Evolutionary conservation across 345 rosid species (phyloP), one percentile per base, ranked within the genome.

Genomic region (Lepidium didymum): DNA sequence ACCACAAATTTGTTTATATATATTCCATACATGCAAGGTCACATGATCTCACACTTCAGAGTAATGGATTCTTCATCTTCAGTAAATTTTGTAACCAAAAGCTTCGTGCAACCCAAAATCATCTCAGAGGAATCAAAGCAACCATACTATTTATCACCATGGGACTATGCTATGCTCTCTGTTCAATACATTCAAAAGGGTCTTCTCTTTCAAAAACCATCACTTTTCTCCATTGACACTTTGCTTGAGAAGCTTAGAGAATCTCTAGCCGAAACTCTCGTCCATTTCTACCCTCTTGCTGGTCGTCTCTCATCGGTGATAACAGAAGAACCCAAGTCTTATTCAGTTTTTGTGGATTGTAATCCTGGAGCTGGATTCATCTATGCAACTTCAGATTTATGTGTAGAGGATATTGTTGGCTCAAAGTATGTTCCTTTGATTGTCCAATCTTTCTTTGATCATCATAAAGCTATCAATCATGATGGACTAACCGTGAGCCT

Each of bases 151-250:
- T 53, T 92, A 67, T 57, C 85, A 0, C 80, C 90, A 44, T 89
- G 90, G 96, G 98, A 88, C 77, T 84, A 84, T 5, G 72, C 67
- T 6, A 81, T 92, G 92, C 70, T 92, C 11, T 77, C 94, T n/a
- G 80, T 75, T 6, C 86, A 86, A 0, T 85, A 89, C 73, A 87
- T 87, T 64, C 96, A 92, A 54, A 86, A 83, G 49, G 94, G 96
- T 21, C 86, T 83, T 2, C 65, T 73, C 53, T 76, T 91, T 87
- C 58, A 86, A 72, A 64, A 92, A 83, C 45, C 90, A 19, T 8
- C 34, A 83, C 43, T 84, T 81, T 42, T 77, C n/a, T 72, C 76
- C 81, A 78, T 81, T 60, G 45, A 33, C 0, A 43, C 77, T 68
- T 27, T 82, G 46, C 54, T 85, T 64, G 71, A 75, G 5, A 75